phyloP scores from a whole-genome alignment of 2,329 filamentous ascomycete genomes.

The Nakataea oryzae region DNA sequence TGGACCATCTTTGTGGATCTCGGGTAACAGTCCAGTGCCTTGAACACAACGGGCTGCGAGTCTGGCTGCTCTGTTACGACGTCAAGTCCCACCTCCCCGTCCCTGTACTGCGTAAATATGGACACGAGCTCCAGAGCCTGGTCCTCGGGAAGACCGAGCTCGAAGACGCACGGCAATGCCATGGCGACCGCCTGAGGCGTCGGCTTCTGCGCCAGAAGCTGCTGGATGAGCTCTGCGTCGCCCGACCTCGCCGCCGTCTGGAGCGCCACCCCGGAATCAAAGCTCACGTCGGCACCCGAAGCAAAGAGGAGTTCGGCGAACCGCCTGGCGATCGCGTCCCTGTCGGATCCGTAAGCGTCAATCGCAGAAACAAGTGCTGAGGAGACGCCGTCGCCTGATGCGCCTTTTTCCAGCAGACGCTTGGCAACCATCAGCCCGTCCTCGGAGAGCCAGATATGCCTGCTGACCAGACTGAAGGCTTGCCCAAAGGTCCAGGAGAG shows the following conservation, averaged over 20 bases:
- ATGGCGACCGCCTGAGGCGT: conserved; percentile 36
- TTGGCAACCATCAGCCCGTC: conserved; percentile 34
- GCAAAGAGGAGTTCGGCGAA: conserved; percentile 34
- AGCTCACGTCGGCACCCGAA: conserved; percentile 34
- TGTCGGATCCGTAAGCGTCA: conserved; percentile 26
- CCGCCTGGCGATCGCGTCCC: conserved; percentile 26
- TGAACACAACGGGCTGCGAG: conserved; percentile 37
- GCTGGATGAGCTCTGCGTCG: conserved; percentile 35
- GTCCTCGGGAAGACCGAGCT: conserved; percentile 36
- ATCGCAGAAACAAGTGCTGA: conserved; percentile 35
- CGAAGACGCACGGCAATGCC: conserved; percentile 47
- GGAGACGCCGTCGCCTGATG: conserved; percentile 32
- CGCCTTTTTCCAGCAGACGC: conserved; percentile 38
- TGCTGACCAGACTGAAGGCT: conserved; percentile 30
- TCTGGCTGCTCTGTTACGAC: conserved; percentile 32
- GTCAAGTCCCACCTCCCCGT: conserved; percentile 38
- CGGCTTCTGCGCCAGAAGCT: conserved; percentile 39
- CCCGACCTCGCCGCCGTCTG: conserved; percentile 41
- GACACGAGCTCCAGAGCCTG: conserved; percentile 37
- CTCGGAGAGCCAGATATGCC: conserved; percentile 33
- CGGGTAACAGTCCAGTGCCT: conserved; percentile 43
- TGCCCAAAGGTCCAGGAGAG: conserved; percentile 32
- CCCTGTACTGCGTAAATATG: conserved; percentile 38
- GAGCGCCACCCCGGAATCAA: conserved; percentile 41
- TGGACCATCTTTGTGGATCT: conserved; percentile 40